phyloP scores from a whole-genome alignment of 345 rosid species.

The Murraya koenigii region DNA sequence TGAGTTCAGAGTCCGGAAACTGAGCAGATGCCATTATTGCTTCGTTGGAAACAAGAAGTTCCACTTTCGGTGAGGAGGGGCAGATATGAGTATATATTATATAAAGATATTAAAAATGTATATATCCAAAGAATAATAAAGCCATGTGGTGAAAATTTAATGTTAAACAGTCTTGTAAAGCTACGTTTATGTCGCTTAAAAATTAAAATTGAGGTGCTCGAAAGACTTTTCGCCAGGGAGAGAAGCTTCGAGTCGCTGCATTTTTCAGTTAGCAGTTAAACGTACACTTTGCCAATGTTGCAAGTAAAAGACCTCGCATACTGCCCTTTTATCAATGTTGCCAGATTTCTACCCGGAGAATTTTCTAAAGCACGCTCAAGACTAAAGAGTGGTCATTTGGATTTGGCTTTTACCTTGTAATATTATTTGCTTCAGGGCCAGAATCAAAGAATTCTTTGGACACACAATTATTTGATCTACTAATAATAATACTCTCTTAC shows the following conservation, averaged over 20 bases:
- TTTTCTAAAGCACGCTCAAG: background rate
- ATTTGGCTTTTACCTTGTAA: background rate
- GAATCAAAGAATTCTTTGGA: background rate
- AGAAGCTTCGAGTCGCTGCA: constrained; percentile 19
- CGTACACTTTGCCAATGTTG: constrained; percentile 1
- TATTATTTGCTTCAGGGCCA: background rate
- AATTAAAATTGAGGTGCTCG: background rate
- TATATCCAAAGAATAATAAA: too few relatives aligned
- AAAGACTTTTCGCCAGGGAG: background rate
- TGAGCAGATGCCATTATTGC: background rate
- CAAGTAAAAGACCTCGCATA: constrained; percentile 11
- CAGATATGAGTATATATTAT: background rate
- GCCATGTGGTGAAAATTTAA: background rate
- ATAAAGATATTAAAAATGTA: too few relatives aligned
- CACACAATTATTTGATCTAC: too few relatives aligned
- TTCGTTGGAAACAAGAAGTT: background rate
- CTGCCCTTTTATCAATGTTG: background rate
- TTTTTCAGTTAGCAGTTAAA: background rate
- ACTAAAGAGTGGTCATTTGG: background rate
- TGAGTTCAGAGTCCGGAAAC: background rate
- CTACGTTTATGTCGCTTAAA: background rate
- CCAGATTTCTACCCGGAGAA: background rate
- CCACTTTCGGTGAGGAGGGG: background rate
- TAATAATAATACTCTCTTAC: background rate
- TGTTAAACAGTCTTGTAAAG: background rate